phyloP scores from a whole-genome alignment of 108 stramenopile genomes.

The Phaeodactylum tricornutum region DNA sequence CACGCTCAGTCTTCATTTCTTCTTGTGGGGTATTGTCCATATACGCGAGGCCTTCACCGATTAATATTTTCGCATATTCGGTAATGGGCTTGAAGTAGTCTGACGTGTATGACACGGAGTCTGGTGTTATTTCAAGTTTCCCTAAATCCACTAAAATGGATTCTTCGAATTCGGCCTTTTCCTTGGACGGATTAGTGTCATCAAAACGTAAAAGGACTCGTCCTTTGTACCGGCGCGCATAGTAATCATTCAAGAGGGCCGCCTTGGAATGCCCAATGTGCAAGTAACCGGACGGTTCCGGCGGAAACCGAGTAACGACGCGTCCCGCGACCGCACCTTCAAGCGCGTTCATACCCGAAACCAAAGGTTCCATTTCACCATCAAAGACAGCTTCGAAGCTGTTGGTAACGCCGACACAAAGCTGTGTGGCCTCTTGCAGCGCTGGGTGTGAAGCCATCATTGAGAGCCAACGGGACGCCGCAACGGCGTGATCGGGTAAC shows the following conservation, averaged over 20 bases:
- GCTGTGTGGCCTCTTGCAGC: conserved; percentile 62
- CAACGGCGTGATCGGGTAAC: conserved; percentile 13
- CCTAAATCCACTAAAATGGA: conserved; percentile 75
- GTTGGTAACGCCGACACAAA: conserved; percentile 51
- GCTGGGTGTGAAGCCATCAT: conserved; percentile 66
- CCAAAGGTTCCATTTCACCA: conserved; percentile 43
- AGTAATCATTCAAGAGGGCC: conserved; percentile 95
- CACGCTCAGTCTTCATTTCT: conserved; percentile 79
- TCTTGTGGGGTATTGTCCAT: conserved; percentile 99
- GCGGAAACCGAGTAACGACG: conserved; percentile 94
- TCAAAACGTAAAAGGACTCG: conserved; percentile 91
- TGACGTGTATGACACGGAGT: conserved; percentile 89
- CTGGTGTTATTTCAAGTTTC: conserved; percentile 76
- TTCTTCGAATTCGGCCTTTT: conserved; percentile 96
- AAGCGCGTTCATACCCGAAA: conserved; percentile 61
- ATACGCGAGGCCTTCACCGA: conserved; percentile 89
- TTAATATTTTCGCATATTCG: conserved; percentile 79
- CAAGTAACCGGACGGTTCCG: conserved; percentile 98
- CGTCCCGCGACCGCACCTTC: conserved; percentile 88
- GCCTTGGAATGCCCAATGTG: conserved; percentile 99
- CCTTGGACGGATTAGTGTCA: conserved; percentile 99
- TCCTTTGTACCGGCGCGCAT: conserved; percentile 92
- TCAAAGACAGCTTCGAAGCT: conserved; percentile 46
- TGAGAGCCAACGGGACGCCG: conserved; percentile 55
- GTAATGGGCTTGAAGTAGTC: conserved; percentile 88